phyloP scores from a whole-genome alignment of 176 grass and related monocot species.

The Puccinellia tenuiflora region DNA sequence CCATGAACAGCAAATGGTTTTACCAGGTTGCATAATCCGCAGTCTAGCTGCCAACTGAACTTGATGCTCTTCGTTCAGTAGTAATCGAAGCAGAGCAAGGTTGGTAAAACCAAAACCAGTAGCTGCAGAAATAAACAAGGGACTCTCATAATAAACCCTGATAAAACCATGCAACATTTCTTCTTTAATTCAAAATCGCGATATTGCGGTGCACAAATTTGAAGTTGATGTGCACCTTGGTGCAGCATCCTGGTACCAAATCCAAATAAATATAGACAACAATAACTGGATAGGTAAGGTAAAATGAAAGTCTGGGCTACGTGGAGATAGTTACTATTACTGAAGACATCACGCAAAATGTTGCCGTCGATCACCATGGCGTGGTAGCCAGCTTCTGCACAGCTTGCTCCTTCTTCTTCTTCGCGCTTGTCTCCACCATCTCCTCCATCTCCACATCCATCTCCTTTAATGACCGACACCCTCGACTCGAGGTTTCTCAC shows the following conservation, averaged over 20 bases:
- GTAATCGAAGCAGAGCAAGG: neutral
- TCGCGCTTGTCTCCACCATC: neutral
- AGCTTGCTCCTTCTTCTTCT: no score
- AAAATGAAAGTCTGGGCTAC: neutral
- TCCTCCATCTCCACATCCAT: conserved; percentile 14
- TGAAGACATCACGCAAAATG: neutral
- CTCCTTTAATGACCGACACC: neutral
- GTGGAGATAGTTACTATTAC: no score
- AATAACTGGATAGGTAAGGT: neutral
- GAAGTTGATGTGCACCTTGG: no score
- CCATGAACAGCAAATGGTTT: no score
- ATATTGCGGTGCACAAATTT: no score
- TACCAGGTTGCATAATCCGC: neutral
- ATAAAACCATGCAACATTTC: no score
- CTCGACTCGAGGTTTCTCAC: neutral
- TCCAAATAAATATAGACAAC: neutral
- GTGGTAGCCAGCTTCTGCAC: neutral
- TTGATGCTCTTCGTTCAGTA: neutral
- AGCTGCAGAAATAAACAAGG: neutral
- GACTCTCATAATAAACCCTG: neutral
- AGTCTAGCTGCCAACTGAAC: neutral
- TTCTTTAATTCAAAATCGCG: no score
- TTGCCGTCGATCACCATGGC: conserved; percentile 1
- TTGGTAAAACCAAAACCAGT: neutral
- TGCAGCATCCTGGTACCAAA: no score